phyloP scores from a whole-genome alignment of 1,284 basidiomycete species.

The Moesziomyces antarcticus region DNA sequence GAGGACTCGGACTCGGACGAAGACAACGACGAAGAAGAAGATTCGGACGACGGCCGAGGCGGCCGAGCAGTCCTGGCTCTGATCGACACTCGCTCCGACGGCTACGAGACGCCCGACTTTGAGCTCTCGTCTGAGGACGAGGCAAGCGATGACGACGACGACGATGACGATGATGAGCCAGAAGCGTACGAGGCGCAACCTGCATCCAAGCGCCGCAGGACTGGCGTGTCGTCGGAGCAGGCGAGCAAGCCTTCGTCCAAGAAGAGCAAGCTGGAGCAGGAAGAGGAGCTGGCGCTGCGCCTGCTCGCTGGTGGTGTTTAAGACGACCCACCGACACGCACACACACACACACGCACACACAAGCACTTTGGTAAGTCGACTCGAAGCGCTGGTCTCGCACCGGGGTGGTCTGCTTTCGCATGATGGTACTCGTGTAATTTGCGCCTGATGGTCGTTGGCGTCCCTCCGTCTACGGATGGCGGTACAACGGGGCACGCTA shows the following conservation, averaged over 20 bases:
- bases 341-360: not conserved
- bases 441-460: slow-evolving; percentile 55
- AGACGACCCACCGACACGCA: not conserved
- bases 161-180: slow-evolving; percentile 24
- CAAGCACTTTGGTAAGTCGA: slow-evolving; percentile 12
- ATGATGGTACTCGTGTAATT: slow-evolving; percentile 65
- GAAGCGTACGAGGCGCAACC: slow-evolving; percentile 13
- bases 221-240: not conserved
- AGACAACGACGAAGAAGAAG: slow-evolving; percentile 25
- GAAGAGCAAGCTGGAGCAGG: slow-evolving; percentile 48
- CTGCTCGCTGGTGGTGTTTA: slow-evolving; percentile 46
- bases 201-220: slow-evolving; percentile 33
- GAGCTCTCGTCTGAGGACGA: slow-evolving; percentile 41
- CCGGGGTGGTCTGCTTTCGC: slow-evolving; percentile 3
- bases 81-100: slow-evolving; percentile 53
- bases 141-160: slow-evolving; percentile 23
- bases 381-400: not conserved
- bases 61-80: slow-evolving; percentile 38
- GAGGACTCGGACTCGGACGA: slow-evolving; percentile 61
- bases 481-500: slow-evolving; percentile 57
- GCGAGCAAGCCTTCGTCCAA: slow-evolving; percentile 13
- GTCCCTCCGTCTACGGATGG: slow-evolving; percentile 28
- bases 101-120: slow-evolving; percentile 64
- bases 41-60: slow-evolving; percentile 70
- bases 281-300: slow-evolving; percentile 51